These are phyloP conservation scores for Coemansia sp. DNA, from an alignment of 192 early-diverging fungal species.

Conservation along the genomic window DNA sequence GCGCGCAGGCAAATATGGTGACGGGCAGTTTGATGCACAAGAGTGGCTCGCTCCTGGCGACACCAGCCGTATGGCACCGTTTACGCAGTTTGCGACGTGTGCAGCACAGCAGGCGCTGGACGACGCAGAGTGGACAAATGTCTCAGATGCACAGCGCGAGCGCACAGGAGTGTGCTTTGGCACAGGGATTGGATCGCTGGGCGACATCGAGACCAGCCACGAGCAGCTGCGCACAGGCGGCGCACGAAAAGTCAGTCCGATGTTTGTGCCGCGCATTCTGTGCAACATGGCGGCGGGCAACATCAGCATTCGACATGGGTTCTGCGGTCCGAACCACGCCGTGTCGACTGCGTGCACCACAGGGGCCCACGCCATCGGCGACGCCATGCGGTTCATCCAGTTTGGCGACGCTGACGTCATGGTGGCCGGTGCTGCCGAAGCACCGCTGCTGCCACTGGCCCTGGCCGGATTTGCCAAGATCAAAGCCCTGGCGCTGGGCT, in stretches of 20 bases:
- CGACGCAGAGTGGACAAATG: conserved; percentile 74
- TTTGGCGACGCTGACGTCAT: conserved; percentile 94
- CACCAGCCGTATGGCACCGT: conserved; percentile 71
- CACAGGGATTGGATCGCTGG: conserved; percentile 88
- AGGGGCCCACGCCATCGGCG: conserved; percentile 92
- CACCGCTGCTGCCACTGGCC: conserved; percentile 78
- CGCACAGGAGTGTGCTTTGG: conserved; percentile 87
- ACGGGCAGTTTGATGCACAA: conserved; percentile 67
- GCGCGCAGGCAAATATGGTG: conserved; percentile 41
- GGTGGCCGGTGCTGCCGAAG: conserved; percentile 89
- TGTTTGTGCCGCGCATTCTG: conserved; percentile 87
- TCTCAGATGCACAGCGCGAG: conserved; percentile 62
- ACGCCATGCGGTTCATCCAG: conserved; percentile 90
- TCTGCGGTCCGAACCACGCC: conserved; percentile 87
- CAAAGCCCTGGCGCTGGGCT: conserved; percentile 74
- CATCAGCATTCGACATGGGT: conserved; percentile 83
- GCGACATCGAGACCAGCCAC: conserved; percentile 71
- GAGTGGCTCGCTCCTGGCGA: conserved; percentile 79
- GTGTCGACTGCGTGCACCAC: conserved; percentile 95
- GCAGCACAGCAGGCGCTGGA: conserved; percentile 81
- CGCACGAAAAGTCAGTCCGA: conserved; percentile 74
- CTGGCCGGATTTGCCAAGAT: conserved; percentile 87
- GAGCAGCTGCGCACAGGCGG: conserved; percentile 57
- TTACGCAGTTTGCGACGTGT: conserved; percentile 83
- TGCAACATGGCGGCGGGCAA: conserved; percentile 96